Percentiles rank a stretch among this genome's conserved stretches.
phyloP scores from a whole-genome alignment of 768 basidiomycete genomes.

The Cystobasidium tubakii region DNA sequence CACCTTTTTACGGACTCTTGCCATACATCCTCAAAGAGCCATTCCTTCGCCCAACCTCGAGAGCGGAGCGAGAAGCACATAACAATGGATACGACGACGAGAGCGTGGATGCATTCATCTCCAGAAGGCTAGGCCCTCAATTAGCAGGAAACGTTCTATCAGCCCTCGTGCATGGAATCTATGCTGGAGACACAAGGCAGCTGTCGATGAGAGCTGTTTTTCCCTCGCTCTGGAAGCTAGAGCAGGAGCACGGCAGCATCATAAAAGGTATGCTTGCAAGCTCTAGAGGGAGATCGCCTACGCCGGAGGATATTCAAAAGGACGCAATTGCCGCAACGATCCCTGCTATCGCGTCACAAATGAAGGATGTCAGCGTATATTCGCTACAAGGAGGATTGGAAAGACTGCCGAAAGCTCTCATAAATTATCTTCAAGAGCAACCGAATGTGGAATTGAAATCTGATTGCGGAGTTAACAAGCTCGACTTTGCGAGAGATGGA shows the following conservation, averaged over 20 bases:
- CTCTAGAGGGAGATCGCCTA: slow-evolving; percentile 26
- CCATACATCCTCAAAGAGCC: slow-evolving; percentile 60
- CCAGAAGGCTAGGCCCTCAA: slow-evolving; percentile 64
- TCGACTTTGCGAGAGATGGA: not conserved
- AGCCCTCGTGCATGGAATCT: slow-evolving; percentile 84
- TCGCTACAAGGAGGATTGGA: slow-evolving; percentile 73
- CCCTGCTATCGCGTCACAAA: slow-evolving; percentile 32
- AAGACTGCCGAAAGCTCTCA: slow-evolving; percentile 60
- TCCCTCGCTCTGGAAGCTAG: slow-evolving; percentile 65
- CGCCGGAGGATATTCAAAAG: slow-evolving; percentile 38
- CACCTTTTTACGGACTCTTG: slow-evolving; percentile 53
- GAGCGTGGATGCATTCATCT: slow-evolving; percentile 69
- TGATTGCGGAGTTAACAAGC: not conserved
- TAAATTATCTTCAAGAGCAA: slow-evolving; percentile 50
- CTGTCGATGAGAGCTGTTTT: slow-evolving; percentile 74
- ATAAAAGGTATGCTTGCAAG: slow-evolving; percentile 55
- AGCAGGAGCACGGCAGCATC: slow-evolving; percentile 64
- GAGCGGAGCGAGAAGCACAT: slow-evolving; percentile 26
- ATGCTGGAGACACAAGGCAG: slow-evolving; percentile 72
- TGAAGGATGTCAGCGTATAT: slow-evolving; percentile 62
- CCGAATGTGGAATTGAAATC: slow-evolving; percentile 31
- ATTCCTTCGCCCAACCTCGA: slow-evolving; percentile 49
- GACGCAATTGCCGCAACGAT: slow-evolving; percentile 10
- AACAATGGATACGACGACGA: slow-evolving; percentile 57
- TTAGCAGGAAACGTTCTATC: slow-evolving; percentile 71